phyloP scores from a whole-genome alignment of 305 asterid species.

The Lippia alba region DNA sequence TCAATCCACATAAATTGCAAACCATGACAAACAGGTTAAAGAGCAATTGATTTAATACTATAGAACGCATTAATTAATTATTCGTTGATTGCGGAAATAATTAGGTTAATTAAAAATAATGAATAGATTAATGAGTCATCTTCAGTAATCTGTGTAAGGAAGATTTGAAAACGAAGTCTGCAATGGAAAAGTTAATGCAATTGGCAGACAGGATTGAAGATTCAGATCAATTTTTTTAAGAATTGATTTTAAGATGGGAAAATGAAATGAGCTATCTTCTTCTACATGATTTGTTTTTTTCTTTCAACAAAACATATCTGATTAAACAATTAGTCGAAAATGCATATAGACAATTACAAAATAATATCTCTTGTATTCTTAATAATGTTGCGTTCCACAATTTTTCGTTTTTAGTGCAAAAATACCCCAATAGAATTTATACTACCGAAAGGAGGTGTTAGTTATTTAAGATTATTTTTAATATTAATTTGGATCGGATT shows the following conservation, averaged over 20 bases:
- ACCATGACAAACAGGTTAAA: neutral
- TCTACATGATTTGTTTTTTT: neutral
- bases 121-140: conserved; percentile 33
- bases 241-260: conserved; percentile 26
- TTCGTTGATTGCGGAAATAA: conserved; percentile 35
- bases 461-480: no score
- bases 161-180: conserved; percentile 44
- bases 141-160: conserved; percentile 22
- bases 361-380: no score
- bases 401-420: no score
- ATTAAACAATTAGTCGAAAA: no score
- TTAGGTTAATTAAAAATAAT: conserved; percentile 16
- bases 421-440: no score
- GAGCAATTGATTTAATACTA: conserved; percentile 4
- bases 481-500: no score
- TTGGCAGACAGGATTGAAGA: conserved; percentile 53
- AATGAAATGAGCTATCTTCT: conserved; percentile 20
- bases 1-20: neutral
- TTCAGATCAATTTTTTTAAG: conserved; percentile 29
- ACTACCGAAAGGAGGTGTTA: no score
- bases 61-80: neutral
- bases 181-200: conserved; percentile 34
- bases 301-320: neutral
- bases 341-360: neutral
- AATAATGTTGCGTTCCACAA: no score